These are phyloP conservation scores for Rutstroemia sp. DNA, from an alignment of 2,329 filamentous ascomycete genomes.

Conservation along the genomic window DNA sequence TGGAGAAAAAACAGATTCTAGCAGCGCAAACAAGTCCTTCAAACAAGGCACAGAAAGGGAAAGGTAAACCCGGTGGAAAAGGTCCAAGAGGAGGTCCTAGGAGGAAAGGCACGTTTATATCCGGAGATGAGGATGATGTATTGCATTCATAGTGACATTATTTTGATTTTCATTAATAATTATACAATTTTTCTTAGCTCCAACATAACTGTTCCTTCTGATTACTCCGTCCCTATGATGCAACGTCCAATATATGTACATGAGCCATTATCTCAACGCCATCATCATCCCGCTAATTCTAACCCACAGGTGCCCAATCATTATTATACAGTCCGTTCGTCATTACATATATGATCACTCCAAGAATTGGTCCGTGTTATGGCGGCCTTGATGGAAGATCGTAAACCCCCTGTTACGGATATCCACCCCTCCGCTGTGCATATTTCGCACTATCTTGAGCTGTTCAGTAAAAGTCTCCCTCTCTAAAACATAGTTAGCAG, in stretches of 20 bases:
- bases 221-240: no score
- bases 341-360: not conserved
- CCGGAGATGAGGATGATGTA: not conserved
- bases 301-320: not conserved
- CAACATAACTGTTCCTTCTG: no score
- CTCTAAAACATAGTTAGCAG: not conserved
- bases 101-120: not conserved
- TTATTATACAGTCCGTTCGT: not conserved
- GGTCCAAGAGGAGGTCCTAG: not conserved
- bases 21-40: not conserved
- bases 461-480: not conserved
- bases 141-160: not conserved
- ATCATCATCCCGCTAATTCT: not conserved
- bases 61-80: not conserved
- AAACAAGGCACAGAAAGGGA: not conserved
- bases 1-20: not conserved
- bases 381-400: not conserved
- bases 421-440: not conserved
- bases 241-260: no score
- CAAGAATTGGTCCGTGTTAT: not conserved
- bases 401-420: not conserved
- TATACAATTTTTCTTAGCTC: no score
- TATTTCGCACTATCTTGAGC: not conserved
- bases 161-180: no score
- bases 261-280: not conserved